Conservation (phyloP, 1,284 basidiomycete genomes). For the Sanghuangporus weigelae region DNA sequence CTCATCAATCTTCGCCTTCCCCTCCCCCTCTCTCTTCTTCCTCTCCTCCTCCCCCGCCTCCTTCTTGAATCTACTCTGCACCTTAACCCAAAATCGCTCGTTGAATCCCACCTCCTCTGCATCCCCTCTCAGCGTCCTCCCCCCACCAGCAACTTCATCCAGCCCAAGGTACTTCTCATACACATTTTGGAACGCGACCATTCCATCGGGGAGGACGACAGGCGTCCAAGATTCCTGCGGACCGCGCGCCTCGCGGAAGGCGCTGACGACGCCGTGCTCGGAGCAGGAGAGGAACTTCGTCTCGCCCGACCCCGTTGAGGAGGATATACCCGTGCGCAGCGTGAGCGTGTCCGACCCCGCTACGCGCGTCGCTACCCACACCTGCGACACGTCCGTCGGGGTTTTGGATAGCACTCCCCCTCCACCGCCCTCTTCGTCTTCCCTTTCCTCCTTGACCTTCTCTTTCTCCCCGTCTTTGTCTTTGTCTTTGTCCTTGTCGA, state of each 20-base stretch:
- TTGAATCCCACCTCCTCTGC: slow-evolving; percentile 75
- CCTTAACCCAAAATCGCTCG: slow-evolving; percentile 83
- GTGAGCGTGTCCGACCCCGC: slow-evolving; percentile 78
- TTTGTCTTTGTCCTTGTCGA: slow-evolving; percentile 53
- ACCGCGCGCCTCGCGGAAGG: slow-evolving; percentile 78
- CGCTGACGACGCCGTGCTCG: slow-evolving; percentile 73
- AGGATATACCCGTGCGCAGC: slow-evolving; percentile 55
- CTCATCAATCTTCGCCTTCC: slow-evolving; percentile 55
- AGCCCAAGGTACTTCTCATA: slow-evolving; percentile 81
- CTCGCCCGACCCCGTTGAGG: slow-evolving; percentile 60
- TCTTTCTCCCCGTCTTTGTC: slow-evolving; percentile 44
- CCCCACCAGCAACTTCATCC: slow-evolving; percentile 80
- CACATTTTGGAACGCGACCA: slow-evolving; percentile 79
- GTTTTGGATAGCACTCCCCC: slow-evolving; percentile 22
- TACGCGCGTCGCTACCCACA: slow-evolving; percentile 83
- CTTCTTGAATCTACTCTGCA: slow-evolving; percentile 85
- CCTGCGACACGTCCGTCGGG: slow-evolving; percentile 77
- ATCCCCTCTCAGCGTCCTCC: slow-evolving; percentile 74
- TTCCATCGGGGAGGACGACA: slow-evolving; percentile 63
- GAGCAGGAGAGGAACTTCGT: slow-evolving; percentile 86
- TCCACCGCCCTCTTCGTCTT: slow-evolving; percentile 12
- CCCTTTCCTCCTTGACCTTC: slow-evolving; percentile 33
- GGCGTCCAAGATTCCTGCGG: slow-evolving; percentile 87
- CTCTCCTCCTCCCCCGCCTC: slow-evolving; percentile 81
- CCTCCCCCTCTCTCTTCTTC: slow-evolving; percentile 54